Percentiles rank a stretch among this genome's conserved stretches.
Conservation (phyloP, 345 rosid genomes). For the Microcos paniculata region DNA sequence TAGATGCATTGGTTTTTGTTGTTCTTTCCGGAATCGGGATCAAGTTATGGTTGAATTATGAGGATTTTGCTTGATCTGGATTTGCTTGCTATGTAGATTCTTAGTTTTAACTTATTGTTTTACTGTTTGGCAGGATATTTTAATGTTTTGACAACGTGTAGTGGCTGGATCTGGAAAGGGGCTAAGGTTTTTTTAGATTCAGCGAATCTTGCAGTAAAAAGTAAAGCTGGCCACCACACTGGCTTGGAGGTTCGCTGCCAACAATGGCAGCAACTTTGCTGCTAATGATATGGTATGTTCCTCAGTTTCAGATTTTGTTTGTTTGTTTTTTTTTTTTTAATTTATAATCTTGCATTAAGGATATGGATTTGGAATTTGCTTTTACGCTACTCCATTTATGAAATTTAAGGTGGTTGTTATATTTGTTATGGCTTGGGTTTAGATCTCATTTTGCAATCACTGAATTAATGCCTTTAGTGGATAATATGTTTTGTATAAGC, state of each 20-base stretch:
- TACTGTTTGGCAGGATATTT: slow-evolving; percentile 40
- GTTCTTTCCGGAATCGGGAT: slow-evolving; percentile 5
- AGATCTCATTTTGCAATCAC: slow-evolving; percentile 18
- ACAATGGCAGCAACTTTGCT: slow-evolving; percentile 73
- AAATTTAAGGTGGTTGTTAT: not conserved
- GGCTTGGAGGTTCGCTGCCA: slow-evolving; percentile 81
- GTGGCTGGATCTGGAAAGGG: slow-evolving; percentile 63
- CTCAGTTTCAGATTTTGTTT: slow-evolving; percentile 1
- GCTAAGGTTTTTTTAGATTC: slow-evolving; percentile 26
- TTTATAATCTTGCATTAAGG: no score
- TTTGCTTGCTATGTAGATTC: slow-evolving; percentile 4
- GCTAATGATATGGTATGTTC: slow-evolving; percentile 58
- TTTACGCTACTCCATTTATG: not conserved
- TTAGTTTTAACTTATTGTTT: not conserved
- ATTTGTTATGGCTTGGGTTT: not conserved
- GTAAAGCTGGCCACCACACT: slow-evolving; percentile 69
- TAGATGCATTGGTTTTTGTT: slow-evolving; percentile 1
- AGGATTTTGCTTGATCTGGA: slow-evolving; percentile 37
- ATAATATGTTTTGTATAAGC: not conserved
- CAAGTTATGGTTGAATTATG: not conserved
- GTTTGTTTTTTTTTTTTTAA: no score
- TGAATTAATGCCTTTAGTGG: not conserved
- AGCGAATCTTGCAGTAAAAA: slow-evolving; percentile 42
- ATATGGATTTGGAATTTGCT: not conserved
- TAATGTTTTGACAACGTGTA: slow-evolving; percentile 57